Base-by-base conservation (phyloP, 306 rosid species). In the Mimosa bimucronata region DNA sequence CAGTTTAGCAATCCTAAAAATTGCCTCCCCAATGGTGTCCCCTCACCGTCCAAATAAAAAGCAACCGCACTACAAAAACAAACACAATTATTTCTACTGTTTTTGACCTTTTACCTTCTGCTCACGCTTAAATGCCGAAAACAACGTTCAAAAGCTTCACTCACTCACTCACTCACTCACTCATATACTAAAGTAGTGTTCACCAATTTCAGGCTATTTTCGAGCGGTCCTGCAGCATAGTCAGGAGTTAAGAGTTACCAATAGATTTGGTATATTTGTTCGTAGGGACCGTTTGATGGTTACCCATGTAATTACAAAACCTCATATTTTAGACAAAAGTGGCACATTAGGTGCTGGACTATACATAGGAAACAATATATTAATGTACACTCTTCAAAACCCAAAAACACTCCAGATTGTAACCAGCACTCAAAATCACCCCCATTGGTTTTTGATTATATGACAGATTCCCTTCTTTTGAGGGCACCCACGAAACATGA, bases 301-400 rank as follows among this genome's bases (percentile, higher is more conserved):
- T 37, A 48, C 30, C 62, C 19, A 42, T 55, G 29, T 29, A 79
- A 74, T 61, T 11, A 25, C 4, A 58, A 23, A 9, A n/a, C 29
- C 21, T n/a, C 29, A 71, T 77, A 29, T 10, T 81, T 77, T 48
- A 52, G 55, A 62, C 44, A 46, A 57, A 18, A 46, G 16, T 5
- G 68, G 38, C 38, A 30, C 68, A 28, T 77, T 73, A 48, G 86
- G 78, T 73, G 45, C 18, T 60, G 40, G 66, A 83, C 67, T 65
- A 34, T 23, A 45, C 38, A 75, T 64, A 70, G 64, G 61, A 78
- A 53, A 70, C 74, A 78, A 70, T 46, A 75, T 42, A 77, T 29
- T 74, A 81, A 76, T 86, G 79, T 76, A 86, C 84, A 88, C 62
- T 86, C 77, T 76, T 78, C 85, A 88, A 74, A 53, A 73, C 62